A percentile compares a stretch with the other conserved stretches of the same genome.
Evolutionary conservation across 345 rosid species (phyloP).

Genomic region (Punica granatum): DNA sequence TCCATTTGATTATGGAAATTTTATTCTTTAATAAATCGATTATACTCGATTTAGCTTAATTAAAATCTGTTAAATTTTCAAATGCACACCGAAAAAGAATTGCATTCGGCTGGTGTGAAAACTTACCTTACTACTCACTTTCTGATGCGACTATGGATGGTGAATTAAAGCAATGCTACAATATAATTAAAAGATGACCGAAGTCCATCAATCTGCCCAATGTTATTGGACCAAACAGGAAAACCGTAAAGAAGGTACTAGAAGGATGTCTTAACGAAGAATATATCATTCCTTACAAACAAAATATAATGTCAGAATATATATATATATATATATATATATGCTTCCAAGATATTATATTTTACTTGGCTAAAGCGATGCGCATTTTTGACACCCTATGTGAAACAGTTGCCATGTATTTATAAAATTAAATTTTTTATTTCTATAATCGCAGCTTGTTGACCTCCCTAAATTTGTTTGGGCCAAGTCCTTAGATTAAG

Average conservation of each 20-base stretch:
- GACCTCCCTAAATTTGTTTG: neutral
- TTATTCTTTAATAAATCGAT: no score
- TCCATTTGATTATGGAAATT: no score
- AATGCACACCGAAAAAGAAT: no score
- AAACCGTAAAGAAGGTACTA: neutral
- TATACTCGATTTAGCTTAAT: no score
- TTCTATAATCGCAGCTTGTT: neutral
- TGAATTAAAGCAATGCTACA: no score
- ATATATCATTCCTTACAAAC: neutral
- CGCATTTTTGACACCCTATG: neutral
- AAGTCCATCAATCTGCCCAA: neutral
- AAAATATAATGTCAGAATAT: neutral
- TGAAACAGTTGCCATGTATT: neutral
- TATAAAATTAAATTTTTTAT: neutral
- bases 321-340: no score
- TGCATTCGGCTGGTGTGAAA: no score
- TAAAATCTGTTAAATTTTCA: no score
- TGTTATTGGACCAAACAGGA: neutral
- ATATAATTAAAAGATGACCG: no score
- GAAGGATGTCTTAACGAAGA: neutral
- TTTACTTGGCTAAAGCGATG: neutral
- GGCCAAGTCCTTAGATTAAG: neutral
- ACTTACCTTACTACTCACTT: no score
- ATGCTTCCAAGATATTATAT: neutral
- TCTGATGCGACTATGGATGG: no score